These are phyloP conservation scores for Zygoascus hellenicus DNA, from an alignment of 1,139 yeast species.

Conservation along the genomic window DNA sequence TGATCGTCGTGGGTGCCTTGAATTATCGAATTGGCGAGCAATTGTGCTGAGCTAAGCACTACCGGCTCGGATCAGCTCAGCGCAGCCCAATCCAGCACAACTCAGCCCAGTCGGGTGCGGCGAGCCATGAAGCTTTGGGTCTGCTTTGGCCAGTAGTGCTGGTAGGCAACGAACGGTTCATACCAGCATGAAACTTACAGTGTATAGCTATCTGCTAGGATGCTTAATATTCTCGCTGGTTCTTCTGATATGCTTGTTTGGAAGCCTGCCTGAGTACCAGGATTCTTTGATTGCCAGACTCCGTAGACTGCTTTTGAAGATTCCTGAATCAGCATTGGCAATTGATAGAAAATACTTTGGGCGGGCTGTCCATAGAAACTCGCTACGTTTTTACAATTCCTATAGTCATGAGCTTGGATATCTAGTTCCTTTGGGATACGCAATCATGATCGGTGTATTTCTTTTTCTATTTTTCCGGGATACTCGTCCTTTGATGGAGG, in stretches of 20 bases:
- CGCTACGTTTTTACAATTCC: constrained; percentile 1
- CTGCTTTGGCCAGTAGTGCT: no score
- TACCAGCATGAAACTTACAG: no score
- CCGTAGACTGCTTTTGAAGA: constrained; percentile 13
- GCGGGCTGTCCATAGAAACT: constrained; percentile 5
- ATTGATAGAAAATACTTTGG: constrained; percentile 6
- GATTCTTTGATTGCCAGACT: constrained; percentile 16
- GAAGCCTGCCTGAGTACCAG: constrained; percentile 48
- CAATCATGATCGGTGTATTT: constrained; percentile 42
- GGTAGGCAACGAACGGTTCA: no score
- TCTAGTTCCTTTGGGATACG: constrained; percentile 46
- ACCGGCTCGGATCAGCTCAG: no score
- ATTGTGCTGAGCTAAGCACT: no score
- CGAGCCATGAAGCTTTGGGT: no score
- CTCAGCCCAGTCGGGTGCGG: no score
- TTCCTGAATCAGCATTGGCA: constrained; percentile 1
- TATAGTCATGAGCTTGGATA: constrained; percentile 7
- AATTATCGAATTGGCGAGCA: no score
- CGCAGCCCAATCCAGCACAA: no score
- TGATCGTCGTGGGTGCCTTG: no score
- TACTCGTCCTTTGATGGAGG: constrained; percentile 28
- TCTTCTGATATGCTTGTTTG: constrained; percentile 41
- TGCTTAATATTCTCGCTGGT: constrained; percentile 21
- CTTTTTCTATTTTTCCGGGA: constrained; percentile 42
- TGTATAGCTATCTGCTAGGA: constrained; percentile 2